phyloP scores from a whole-genome alignment of 2,329 filamentous ascomycete genomes.

The Beauveria australis region DNA sequence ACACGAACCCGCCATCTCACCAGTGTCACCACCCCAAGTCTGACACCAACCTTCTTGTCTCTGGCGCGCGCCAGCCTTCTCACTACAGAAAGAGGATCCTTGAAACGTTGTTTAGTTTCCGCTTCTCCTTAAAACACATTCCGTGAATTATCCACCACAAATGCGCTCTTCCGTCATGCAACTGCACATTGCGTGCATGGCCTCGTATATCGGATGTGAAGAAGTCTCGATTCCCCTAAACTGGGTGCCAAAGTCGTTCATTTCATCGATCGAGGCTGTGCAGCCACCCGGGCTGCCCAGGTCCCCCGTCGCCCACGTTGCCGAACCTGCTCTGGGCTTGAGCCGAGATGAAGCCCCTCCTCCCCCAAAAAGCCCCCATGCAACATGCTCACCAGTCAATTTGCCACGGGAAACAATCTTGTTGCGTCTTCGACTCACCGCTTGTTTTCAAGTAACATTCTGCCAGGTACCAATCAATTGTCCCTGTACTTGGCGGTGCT shows the following conservation, averaged over 20 bases:
- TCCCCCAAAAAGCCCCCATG: not conserved
- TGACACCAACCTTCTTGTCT: no score
- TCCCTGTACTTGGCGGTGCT: no score
- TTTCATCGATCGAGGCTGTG: conserved; percentile 8
- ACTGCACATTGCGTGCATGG: not conserved
- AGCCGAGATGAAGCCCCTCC: not conserved
- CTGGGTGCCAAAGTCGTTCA: not conserved
- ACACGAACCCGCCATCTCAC: not conserved
- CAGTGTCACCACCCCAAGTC: no score
- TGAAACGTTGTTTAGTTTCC: no score
- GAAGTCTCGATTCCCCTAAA: not conserved
- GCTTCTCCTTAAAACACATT: no score
- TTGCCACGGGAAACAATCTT: not conserved
- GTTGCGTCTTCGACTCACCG: not conserved
- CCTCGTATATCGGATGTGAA: no score
- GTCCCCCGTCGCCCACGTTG: not conserved
- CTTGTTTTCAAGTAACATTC: not conserved
- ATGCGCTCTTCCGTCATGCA: not conserved
- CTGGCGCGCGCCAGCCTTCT: no score
- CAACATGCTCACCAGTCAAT: not conserved
- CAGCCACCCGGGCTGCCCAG: not conserved
- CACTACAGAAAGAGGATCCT: no score
- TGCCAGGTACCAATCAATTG: not conserved
- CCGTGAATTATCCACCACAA: no score
- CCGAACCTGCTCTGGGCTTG: not conserved